Conservation (phyloP, 1,284 basidiomycete species). For the Ustilago loliicola region DNA sequence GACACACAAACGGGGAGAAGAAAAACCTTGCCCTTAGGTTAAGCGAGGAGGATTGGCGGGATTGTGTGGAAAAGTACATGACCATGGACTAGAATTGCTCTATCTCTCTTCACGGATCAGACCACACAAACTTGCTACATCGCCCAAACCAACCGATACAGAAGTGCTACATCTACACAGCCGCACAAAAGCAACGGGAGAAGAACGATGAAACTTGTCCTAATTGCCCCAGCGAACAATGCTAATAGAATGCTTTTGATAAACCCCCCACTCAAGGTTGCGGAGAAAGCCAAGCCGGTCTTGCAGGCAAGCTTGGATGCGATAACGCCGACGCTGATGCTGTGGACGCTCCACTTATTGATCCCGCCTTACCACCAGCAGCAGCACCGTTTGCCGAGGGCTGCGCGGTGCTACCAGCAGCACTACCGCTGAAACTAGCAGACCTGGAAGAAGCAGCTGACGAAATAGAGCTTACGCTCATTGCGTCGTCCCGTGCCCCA, state of each 20-base stretch:
- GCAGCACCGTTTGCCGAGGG: background rate
- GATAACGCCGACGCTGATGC: background rate
- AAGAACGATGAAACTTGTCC: background rate
- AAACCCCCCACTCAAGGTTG: background rate
- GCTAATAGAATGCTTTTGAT: conserved; percentile 3
- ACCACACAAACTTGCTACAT: background rate
- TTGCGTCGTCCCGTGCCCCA: conserved; percentile 22
- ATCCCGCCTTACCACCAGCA: background rate
- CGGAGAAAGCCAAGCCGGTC: conserved; percentile 37
- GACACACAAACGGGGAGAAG: background rate
- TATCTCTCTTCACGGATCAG: background rate
- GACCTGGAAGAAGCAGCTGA: conserved; percentile 34
- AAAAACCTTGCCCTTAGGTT: background rate
- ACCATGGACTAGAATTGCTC: conserved; percentile 17
- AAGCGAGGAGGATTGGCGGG: conserved; percentile 24
- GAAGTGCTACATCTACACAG: background rate
- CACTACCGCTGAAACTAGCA: conserved; percentile 30
- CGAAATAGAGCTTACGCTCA: conserved; percentile 30
- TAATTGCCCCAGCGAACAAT: background rate
- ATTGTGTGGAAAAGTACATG: conserved; percentile 45
- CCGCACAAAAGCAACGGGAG: background rate
- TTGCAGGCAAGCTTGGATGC: conserved; percentile 41
- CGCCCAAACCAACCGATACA: background rate
- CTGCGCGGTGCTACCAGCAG: conserved; percentile 1
- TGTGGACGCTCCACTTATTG: background rate